phyloP scores from a whole-genome alignment of 176 grass and related monocot genomes.

The Stipa capillata region DNA sequence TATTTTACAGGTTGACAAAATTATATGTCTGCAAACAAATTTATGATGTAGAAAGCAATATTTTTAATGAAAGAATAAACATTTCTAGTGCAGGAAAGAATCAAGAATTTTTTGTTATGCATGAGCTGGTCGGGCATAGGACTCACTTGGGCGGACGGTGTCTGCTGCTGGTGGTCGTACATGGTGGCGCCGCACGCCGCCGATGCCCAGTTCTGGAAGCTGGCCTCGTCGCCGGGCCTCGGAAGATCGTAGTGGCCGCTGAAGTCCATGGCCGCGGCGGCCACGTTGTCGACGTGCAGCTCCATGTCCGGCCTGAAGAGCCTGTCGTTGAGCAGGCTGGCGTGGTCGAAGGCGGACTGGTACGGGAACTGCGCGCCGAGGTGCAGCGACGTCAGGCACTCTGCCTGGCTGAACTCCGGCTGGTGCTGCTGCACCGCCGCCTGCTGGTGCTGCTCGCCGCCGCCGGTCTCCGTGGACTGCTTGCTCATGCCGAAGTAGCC shows the following conservation, averaged over 20 bases:
- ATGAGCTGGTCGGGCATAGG: background rate
- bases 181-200: conserved; percentile 32
- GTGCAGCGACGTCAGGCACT: conserved; percentile 41
- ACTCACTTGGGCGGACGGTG: conserved; percentile 52
- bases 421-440: conserved; percentile 26
- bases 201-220: conserved; percentile 68
- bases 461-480: conserved; percentile 20
- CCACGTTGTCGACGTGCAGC: conserved; percentile 12
- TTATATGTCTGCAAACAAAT: too few species aligned
- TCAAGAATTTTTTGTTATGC: background rate
- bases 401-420: conserved; percentile 35
- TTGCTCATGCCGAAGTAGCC: conserved; percentile 48
- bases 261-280: conserved; percentile 14
- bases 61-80: too few species aligned
- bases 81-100: background rate
- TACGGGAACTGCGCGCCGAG: conserved; percentile 51
- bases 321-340: conserved; percentile 32
- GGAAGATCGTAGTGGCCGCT: conserved; percentile 40
- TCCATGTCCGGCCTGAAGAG: conserved; percentile 48
- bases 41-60: too few species aligned
- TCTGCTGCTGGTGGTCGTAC: conserved; percentile 43
- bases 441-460: conserved; percentile 22
- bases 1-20: too few species aligned
- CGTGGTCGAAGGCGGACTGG: conserved; percentile 30
- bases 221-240: conserved; percentile 48